These are phyloP conservation scores for Achlya hypogyna DNA, from an alignment of 352 stramenopile species.

Conservation along the genomic window DNA sequence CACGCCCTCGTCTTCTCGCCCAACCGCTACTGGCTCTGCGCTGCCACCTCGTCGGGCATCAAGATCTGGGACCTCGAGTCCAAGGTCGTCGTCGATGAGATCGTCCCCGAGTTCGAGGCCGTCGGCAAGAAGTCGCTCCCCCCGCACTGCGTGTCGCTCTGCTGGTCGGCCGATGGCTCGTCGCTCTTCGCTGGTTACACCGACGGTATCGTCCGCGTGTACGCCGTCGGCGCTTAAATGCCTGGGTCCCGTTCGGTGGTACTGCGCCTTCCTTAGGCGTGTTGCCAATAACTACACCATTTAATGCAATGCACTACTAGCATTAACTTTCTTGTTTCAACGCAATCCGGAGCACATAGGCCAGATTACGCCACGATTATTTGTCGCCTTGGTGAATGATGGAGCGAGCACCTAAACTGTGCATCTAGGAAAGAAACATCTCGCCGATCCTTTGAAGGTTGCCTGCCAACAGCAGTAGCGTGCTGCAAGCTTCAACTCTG, in stretches of 20 bases:
- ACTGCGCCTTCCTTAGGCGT: too few species aligned
- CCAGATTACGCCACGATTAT: too few species aligned
- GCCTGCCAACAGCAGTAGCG: too few species aligned
- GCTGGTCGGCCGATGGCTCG: slow-evolving; percentile 96
- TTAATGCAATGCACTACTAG: background rate
- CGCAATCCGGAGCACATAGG: too few species aligned
- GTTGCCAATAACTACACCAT: background rate
- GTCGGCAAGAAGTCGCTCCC: slow-evolving; percentile 91
- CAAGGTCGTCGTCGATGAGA: slow-evolving; percentile 98
- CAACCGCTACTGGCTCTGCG: slow-evolving; percentile 99
- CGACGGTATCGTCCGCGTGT: slow-evolving; percentile 97
- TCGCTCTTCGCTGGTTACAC: slow-evolving; percentile 99
- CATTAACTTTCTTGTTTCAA: too few species aligned
- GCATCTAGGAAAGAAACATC: too few species aligned
- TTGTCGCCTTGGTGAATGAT: too few species aligned
- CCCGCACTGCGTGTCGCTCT: slow-evolving; percentile 96
- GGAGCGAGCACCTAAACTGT: too few species aligned
- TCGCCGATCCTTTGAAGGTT: too few species aligned
- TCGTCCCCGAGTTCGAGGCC: slow-evolving; percentile 88
- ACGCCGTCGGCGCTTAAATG: slow-evolving; percentile 72
- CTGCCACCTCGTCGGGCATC: slow-evolving; percentile 96
- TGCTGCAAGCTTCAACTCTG: too few species aligned
- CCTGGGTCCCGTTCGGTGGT: too few species aligned
- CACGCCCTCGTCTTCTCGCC: slow-evolving; percentile 98
- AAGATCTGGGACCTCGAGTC: slow-evolving; percentile 99